Evolutionary conservation across 1,284 basidiomycete genomes (phyloP), one percentile per base, ranked within the genome.

Genomic region (Ustilago xerochloae): DNA sequence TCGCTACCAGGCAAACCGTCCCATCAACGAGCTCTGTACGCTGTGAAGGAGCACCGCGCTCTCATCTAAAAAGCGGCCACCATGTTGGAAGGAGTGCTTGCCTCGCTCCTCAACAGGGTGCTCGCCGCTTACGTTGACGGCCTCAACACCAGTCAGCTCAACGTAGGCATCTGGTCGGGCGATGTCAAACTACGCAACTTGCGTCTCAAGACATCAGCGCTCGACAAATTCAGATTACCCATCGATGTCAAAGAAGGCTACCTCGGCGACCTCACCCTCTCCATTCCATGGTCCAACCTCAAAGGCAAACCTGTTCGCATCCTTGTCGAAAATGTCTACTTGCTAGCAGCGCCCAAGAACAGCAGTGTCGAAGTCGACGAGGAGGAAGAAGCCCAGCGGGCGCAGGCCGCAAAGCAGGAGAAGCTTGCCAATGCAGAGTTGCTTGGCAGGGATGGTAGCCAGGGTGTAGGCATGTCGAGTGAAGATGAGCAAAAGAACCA

Each of bases 41-140:
- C n/a, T n/a, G n/a, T n/a, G n/a, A n/a, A n/a, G n/a, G n/a, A n/a
- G n/a, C n/a, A n/a, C n/a, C n/a, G n/a, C n/a, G n/a, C n/a, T n/a
- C n/a, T n/a, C n/a, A n/a, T n/a, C n/a, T n/a, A n/a, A n/a, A n/a
- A 24, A 8, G 22, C 41, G 15, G n/a, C 12, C 57, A 58, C 47
- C 38, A 84, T 82, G 82, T 63, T 84, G 52, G 82, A 84, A 53
- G 81, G 82, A 33, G 82, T 84, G n/a, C 62, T 83, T n/a, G 82
- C 82, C 26, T 75, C 79, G 28, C 75, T 84, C 22, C 77, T 84
- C 43, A 97, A 97, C 85, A 90, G 92, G 77, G 92, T 97, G 74
- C 90, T 97, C 51, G 93, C 93, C 43, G 92, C 93, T 1, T 98
- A 99, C 88, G 92, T 99, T 72, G 94, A 97, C 87, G 97, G 97